Evolutionary conservation across 176 grass and related monocot genomes (phyloP).

Genomic region (Triticum timopheevii): DNA sequence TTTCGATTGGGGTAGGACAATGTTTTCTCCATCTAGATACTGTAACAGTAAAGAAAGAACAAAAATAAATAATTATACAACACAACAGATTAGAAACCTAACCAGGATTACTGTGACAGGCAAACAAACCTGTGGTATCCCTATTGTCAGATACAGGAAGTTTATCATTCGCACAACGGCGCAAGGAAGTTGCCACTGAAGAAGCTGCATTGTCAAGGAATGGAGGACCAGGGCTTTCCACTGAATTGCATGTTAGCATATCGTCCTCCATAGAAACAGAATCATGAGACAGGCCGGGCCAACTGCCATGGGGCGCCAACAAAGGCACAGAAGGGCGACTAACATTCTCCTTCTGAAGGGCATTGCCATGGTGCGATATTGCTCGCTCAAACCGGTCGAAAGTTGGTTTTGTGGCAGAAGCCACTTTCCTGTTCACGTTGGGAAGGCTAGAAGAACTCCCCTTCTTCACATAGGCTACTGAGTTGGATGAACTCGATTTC

Average conservation of each 20-base stretch:
- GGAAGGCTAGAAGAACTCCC: conserved; percentile 17
- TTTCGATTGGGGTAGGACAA: conserved; percentile 39
- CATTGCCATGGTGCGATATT: neutral
- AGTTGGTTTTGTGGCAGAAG: neutral
- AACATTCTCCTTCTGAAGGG: conserved; percentile 26
- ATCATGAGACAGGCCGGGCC: neutral
- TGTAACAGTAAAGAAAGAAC: conserved; percentile 34
- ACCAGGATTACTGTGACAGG: neutral
- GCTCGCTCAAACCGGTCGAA: conserved; percentile 13
- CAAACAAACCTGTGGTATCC: conserved; percentile 52
- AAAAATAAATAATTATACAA: neutral
- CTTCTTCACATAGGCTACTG: conserved; percentile 27
- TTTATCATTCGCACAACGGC: conserved; percentile 46
- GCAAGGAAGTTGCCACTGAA: conserved; percentile 51
- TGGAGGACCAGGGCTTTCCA: conserved; percentile 61
- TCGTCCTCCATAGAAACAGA: conserved; percentile 37
- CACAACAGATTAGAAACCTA: neutral
- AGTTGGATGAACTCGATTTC: conserved; percentile 21
- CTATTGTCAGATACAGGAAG: conserved; percentile 53
- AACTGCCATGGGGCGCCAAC: neutral
- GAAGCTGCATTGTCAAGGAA: conserved; percentile 54
- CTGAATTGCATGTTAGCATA: neutral
- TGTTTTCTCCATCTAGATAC: conserved; percentile 40
- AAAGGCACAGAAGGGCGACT: neutral
- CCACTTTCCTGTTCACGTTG: neutral